phyloP scores from a whole-genome alignment of 495 filamentous ascomycete species.

The Durotheca rogersii region DNA sequence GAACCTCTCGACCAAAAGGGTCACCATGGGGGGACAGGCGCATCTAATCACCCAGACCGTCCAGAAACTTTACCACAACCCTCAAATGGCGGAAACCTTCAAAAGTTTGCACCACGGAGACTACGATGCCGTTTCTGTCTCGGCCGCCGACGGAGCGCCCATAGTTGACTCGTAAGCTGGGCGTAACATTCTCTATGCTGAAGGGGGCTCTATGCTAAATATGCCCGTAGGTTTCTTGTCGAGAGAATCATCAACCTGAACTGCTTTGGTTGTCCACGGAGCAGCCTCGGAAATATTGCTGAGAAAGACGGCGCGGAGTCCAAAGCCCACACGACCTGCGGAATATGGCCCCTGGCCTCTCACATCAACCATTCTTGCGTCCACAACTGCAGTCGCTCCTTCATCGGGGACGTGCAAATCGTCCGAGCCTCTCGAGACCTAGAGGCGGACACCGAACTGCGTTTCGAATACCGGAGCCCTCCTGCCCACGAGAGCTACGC shows the following conservation, averaged over 20 bases:
- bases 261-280: not conserved
- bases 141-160: not conserved
- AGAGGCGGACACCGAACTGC: not conserved
- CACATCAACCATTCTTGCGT: constrained; percentile 4
- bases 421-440: not conserved
- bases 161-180: not conserved
- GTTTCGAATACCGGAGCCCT: not conserved
- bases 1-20: not conserved
- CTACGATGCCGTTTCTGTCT: not conserved
- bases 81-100: not conserved
- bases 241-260: not conserved
- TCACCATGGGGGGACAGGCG: not conserved
- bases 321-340: not conserved
- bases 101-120: not conserved
- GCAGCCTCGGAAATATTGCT: not conserved
- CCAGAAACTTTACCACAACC: not conserved
- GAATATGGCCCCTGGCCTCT: not conserved
- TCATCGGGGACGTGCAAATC: constrained; percentile 8
- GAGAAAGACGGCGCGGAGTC: not conserved
- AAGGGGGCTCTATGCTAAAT: not conserved
- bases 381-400: not conserved
- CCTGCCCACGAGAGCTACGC: not conserved
- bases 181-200: not conserved
- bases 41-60: not conserved
- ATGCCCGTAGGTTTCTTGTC: not conserved